These are phyloP conservation scores for Syzygium oleosum DNA, from an alignment of 345 rosid genomes.

Conservation along the genomic window DNA sequence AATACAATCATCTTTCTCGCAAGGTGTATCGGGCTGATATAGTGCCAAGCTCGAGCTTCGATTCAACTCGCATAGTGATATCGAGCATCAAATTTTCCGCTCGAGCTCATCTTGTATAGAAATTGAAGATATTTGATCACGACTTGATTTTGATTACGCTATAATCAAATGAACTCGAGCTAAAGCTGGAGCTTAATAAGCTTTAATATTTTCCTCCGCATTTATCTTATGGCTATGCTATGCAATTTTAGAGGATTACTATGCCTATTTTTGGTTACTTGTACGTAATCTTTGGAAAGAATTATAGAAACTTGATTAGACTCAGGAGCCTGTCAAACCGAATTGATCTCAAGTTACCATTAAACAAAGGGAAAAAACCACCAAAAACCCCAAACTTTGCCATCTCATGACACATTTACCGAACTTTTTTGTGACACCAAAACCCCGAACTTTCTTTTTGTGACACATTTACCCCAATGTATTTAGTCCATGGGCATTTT, in stretches of 20 bases:
- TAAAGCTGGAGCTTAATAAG: neutral
- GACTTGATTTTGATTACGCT: neutral
- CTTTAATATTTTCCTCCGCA: neutral
- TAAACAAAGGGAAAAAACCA: too few species aligned
- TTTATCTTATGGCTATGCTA: neutral
- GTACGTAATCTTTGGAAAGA: neutral
- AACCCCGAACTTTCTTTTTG: too few species aligned
- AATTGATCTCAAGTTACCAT: neutral
- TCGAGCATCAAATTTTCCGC: neutral
- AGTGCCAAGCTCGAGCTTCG: neutral
- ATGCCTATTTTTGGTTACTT: neutral
- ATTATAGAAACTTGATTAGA: neutral
- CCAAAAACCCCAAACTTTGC: too few species aligned
- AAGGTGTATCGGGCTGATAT: neutral
- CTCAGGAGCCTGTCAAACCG: neutral
- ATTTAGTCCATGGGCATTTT: too few species aligned
- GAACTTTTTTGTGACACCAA: too few species aligned
- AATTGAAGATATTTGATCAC: neutral
- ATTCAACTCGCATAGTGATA: neutral
- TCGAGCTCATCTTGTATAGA: too few species aligned
- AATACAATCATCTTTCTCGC: neutral
- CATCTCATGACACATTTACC: too few species aligned
- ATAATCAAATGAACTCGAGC: neutral
- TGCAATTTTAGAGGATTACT: neutral
- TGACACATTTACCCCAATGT: too few species aligned